Evolutionary conservation across 345 rosid species (phyloP), one percentile per base, ranked within the genome.

Genomic region (Chamaenerion angustifolium): DNA sequence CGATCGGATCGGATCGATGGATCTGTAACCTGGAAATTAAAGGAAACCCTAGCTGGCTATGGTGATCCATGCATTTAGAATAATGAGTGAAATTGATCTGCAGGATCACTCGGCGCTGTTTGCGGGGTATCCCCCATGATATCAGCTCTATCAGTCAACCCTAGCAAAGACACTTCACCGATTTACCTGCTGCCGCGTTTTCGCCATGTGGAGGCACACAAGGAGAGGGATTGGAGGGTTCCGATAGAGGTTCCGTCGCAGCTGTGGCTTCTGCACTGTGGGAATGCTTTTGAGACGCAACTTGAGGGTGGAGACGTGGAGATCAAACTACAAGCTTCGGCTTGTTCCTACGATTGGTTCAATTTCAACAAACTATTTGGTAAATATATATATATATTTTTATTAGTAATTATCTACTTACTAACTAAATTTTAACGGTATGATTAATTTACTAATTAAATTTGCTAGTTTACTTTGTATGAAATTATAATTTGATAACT

Each of bases 341-440:
- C 76, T 50, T 85, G 94, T 54, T 85, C 98, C 6, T 86, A 90
- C 14, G 74, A 68, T 6, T 90, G 98, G 98, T 85, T 90, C 66
- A 80, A 83, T 52, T 90, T 90, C 66, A 77, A 73, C n/a, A 79
- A 74, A 54, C 49, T 86, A 49, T 83, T 86, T 63, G 95, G 97
- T 80, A 58, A 48, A 16, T 16, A 14, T n/a, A n/a, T n/a, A n/a
- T n/a, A n/a, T n/a, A n/a, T n/a, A n/a, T n/a, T n/a, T n/a, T n/a
- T n/a, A n/a, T n/a, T n/a, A n/a, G n/a, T n/a, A n/a, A n/a, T n/a
- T n/a, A n/a, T n/a, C n/a, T n/a, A n/a, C n/a, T n/a, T n/a, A n/a
- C n/a, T n/a, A n/a, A n/a, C n/a, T n/a, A n/a, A n/a, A n/a, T n/a
- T n/a, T n/a, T n/a, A n/a, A n/a, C n/a, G n/a, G n/a, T n/a, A n/a